These are phyloP conservation scores for Chalciporus chontae DNA, from an alignment of 768 basidiomycete species.

Conservation along the genomic window DNA sequence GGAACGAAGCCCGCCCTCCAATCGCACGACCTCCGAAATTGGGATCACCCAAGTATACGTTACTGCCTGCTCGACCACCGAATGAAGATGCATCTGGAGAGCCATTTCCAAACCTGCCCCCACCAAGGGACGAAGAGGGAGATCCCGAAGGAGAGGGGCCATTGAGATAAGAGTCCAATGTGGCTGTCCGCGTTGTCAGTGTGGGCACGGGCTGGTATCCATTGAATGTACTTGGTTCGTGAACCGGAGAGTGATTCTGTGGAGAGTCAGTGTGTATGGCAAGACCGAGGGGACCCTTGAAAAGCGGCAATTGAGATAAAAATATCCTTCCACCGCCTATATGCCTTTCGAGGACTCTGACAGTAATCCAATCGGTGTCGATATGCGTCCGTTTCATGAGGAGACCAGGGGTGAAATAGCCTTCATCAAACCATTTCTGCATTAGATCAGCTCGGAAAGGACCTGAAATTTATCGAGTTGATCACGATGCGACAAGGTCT, in stretches of 20 bases:
- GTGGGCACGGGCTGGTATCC: constrained; percentile 68
- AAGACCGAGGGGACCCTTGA: constrained; percentile 52
- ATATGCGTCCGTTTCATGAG: constrained; percentile 78
- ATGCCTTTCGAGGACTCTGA: constrained; percentile 54
- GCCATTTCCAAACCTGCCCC: constrained; percentile 56
- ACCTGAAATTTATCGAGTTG: constrained; percentile 43
- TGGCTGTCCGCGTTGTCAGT: constrained; percentile 54
- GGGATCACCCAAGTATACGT: constrained; percentile 37
- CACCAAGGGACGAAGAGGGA: constrained; percentile 69
- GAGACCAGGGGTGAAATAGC: constrained; percentile 81
- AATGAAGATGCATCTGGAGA: constrained; percentile 69
- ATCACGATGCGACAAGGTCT: background rate
- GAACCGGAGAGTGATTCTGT: constrained; percentile 38
- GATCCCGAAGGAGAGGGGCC: constrained; percentile 62
- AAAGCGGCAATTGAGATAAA: constrained; percentile 44
- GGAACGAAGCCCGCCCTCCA: constrained; percentile 35
- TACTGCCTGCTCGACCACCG: constrained; percentile 41
- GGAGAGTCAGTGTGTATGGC: constrained; percentile 48
- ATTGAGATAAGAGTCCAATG: constrained; percentile 59
- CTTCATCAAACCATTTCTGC: constrained; percentile 93
- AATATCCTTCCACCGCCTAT: constrained; percentile 59
- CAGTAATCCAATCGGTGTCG: constrained; percentile 64
- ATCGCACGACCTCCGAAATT: constrained; percentile 33
- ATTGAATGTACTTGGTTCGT: constrained; percentile 38
- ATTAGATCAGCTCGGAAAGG: constrained; percentile 86